Percentiles rank a stretch among this genome's conserved stretches.
Evolutionary conservation across 805 yeast species (phyloP).

Genomic region (Hanseniaspora singularis): DNA sequence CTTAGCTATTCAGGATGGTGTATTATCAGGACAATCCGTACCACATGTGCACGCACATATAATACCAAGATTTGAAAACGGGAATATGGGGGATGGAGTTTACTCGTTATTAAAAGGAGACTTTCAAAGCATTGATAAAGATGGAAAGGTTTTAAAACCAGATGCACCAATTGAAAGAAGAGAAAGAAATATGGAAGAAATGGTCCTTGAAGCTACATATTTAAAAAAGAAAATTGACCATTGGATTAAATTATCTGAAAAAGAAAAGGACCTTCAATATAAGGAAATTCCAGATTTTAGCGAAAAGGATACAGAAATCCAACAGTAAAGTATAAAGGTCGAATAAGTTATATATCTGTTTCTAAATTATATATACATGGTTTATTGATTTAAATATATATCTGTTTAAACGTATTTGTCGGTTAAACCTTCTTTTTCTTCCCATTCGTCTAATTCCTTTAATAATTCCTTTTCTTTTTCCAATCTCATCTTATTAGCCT

Average conservation of each 20-base stretch:
- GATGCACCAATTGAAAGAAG: constrained; percentile 33
- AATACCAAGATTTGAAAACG: constrained; percentile 60
- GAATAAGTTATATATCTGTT: not conserved
- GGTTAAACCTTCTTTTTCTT: constrained; percentile 10
- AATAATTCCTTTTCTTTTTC: constrained; percentile 23
- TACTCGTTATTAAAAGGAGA: constrained; percentile 58
- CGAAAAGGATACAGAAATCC: constrained; percentile 6
- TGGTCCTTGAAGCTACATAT: constrained; percentile 60
- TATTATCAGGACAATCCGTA: constrained; percentile 89
- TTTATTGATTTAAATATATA: constrained; percentile 1
- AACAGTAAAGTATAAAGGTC: not conserved
- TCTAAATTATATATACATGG: constrained; percentile 15
- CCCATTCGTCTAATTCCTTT: constrained; percentile 26
- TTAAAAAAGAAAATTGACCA: constrained; percentile 35
- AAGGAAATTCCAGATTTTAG: not conserved
- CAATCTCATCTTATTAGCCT: constrained; percentile 25
- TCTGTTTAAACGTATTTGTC: not conserved
- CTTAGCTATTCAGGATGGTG: constrained; percentile 92
- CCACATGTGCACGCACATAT: constrained; percentile 92
- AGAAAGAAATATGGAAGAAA: constrained; percentile 48
- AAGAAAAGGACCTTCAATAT: constrained; percentile 3
- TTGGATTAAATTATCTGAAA: constrained; percentile 17
- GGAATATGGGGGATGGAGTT: constrained; percentile 59
- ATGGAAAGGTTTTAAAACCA: constrained; percentile 22
- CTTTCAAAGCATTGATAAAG: constrained; percentile 25